These are phyloP conservation scores for Colletotrichum liriopes DNA, from an alignment of 2,329 filamentous ascomycete genomes.

Conservation along the genomic window DNA sequence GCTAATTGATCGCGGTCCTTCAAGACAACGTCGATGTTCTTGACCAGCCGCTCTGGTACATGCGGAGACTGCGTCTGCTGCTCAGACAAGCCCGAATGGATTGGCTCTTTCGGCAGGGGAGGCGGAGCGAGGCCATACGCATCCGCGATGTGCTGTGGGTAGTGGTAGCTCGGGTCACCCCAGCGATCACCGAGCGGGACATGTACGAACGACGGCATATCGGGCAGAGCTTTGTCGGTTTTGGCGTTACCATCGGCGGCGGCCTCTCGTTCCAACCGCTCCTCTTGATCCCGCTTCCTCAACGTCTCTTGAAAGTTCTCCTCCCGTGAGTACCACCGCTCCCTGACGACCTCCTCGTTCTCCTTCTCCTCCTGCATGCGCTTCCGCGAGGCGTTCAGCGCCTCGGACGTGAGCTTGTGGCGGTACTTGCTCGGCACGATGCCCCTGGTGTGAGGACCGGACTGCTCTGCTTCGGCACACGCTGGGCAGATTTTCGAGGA, in stretches of 20 bases:
- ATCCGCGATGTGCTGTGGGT: slow-evolving; percentile 13
- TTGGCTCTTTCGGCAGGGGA: not conserved
- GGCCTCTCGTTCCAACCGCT: not conserved
- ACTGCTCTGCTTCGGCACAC: slow-evolving; percentile 26
- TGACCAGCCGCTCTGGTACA: not conserved
- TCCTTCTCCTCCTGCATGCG: slow-evolving; percentile 17
- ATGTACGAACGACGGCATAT: slow-evolving; percentile 10
- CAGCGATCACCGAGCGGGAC: slow-evolving; percentile 19
- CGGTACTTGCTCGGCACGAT: slow-evolving; percentile 23
- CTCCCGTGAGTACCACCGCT: slow-evolving; percentile 2
- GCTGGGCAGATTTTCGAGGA: slow-evolving; percentile 17
- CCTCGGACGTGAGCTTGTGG: slow-evolving; percentile 9
- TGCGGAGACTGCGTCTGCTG: not conserved
- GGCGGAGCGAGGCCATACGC: not conserved
- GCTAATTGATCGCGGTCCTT: not conserved
- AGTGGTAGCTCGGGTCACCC: slow-evolving; percentile 14
- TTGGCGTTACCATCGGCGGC: not conserved
- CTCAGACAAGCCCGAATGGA: not conserved
- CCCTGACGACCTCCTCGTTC: slow-evolving; percentile 1
- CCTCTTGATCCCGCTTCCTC: slow-evolving; percentile 2
- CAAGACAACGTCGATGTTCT: not conserved
- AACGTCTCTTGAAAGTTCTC: not conserved
- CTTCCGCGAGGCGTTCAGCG: slow-evolving; percentile 11
- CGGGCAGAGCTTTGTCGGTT: not conserved
- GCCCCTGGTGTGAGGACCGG: slow-evolving; percentile 16